phyloP scores from a whole-genome alignment of 1,139 yeast species.

The Debaryomyces sp. region DNA sequence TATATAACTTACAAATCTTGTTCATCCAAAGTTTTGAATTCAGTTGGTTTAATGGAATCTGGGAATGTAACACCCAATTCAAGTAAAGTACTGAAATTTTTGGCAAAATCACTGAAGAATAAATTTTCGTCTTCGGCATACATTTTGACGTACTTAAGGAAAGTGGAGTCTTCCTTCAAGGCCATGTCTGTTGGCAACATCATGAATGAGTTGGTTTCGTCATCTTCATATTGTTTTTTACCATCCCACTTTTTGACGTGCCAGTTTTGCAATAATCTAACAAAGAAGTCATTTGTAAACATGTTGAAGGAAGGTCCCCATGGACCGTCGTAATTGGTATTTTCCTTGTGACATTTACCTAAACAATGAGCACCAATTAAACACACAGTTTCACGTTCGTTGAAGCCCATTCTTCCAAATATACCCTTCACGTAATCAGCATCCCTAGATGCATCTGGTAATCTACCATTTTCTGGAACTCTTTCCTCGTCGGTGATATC shows the following conservation, averaged over 20 bases:
- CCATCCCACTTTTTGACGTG: conserved; percentile 74
- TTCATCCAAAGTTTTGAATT: conserved; percentile 73
- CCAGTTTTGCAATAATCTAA: conserved; percentile 78
- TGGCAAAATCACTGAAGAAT: conserved; percentile 73
- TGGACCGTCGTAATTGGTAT: conserved; percentile 86
- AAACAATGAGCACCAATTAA: conserved; percentile 87
- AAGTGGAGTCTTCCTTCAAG: conserved; percentile 64
- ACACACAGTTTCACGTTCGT: conserved; percentile 84
- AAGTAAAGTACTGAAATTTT: conserved; percentile 67
- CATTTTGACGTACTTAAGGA: conserved; percentile 64
- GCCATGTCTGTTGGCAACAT: conserved; percentile 90
- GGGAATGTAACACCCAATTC: conserved; percentile 76
- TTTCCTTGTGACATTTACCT: conserved; percentile 70
- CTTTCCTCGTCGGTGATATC: conserved; percentile 22
- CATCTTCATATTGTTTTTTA: conserved; percentile 75
- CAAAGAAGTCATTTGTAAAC: conserved; percentile 82
- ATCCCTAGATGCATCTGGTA: conserved; percentile 80
- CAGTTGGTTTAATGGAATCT: conserved; percentile 43
- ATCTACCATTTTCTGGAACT: conserved; percentile 69
- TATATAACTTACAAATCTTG: conserved; percentile 32
- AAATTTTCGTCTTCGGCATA: conserved; percentile 72
- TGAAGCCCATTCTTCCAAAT: conserved; percentile 72
- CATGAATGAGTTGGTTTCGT: conserved; percentile 75
- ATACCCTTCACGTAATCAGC: conserved; percentile 68
- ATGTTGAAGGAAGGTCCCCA: conserved; percentile 91